Evolutionary conservation across 371 early-diverging fungal species (phyloP).

Genomic region (Lichtheimia ramosa): DNA sequence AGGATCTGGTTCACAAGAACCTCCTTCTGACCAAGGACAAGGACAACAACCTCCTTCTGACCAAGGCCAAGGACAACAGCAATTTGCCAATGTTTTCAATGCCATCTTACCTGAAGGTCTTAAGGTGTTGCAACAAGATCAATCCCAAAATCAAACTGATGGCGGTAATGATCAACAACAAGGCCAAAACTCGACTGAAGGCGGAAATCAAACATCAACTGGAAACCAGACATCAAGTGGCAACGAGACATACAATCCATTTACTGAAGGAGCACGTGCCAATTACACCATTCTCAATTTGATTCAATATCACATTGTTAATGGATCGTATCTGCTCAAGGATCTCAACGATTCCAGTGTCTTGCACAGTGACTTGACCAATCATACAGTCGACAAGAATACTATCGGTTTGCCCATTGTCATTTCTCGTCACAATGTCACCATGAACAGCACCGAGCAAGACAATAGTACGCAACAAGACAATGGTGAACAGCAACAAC

Average conservation of each 20-base stretch:
- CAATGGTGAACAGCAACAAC: conserved; percentile 3
- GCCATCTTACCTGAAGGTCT: conserved; percentile 2
- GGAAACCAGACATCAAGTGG: conserved; percentile 1
- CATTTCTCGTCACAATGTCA: conserved; percentile 14
- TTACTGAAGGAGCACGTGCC: conserved; percentile 7
- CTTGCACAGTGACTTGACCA: conserved; percentile 24
- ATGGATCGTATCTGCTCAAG: conserved; percentile 18
- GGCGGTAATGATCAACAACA: not conserved
- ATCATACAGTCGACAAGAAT: conserved; percentile 19
- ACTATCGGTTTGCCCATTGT: conserved; percentile 29
- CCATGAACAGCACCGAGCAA: conserved; percentile 6
- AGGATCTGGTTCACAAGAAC: not conserved
- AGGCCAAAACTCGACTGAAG: not conserved
- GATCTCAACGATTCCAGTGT: conserved; percentile 18
- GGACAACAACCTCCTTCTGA: too few species aligned
- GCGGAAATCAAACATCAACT: not conserved
- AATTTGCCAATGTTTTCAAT: not conserved
- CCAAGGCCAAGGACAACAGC: not conserved
- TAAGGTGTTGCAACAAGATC: not conserved
- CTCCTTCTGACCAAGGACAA: not conserved
- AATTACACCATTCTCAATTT: conserved; percentile 26
- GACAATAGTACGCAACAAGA: not conserved
- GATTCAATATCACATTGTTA: conserved; percentile 33
- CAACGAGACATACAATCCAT: conserved; percentile 4
- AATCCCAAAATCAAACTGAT: too few species aligned